A percentile compares a stretch with the other conserved stretches of the same genome.
Conservation (phyloP, 176 grass and related monocot genomes). For the Otatea glauca region DNA sequence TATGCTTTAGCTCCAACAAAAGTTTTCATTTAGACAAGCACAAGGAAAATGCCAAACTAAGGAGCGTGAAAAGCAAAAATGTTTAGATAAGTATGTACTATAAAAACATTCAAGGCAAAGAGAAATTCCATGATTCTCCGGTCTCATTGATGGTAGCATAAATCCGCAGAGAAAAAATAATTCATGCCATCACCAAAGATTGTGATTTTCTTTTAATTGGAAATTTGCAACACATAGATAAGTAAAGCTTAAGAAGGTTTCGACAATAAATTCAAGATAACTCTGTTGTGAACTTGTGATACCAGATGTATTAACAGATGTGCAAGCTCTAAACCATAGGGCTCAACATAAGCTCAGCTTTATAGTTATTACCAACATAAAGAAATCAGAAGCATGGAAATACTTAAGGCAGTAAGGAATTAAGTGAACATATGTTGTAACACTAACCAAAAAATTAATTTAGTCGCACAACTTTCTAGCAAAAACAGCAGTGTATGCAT, state of each 20-base stretch:
- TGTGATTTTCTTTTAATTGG: not conserved
- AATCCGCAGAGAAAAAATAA: not conserved
- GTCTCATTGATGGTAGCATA: not conserved
- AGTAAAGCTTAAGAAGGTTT: not conserved
- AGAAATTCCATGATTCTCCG: not conserved
- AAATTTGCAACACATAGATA: not conserved
- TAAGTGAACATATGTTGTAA: conserved; percentile 4
- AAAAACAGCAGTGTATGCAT: not conserved
- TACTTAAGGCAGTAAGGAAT: not conserved
- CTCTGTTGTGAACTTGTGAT: not conserved
- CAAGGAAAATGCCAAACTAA: conserved; percentile 26
- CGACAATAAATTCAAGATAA: not conserved
- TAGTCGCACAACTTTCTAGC: not conserved
- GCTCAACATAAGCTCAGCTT: not conserved
- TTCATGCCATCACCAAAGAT: not conserved
- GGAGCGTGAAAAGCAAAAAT: not conserved
- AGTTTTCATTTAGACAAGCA: not conserved
- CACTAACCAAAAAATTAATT: not conserved
- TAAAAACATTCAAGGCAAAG: not conserved
- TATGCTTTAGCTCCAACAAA: conserved; percentile 17
- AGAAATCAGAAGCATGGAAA: not conserved
- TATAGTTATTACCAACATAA: conserved; percentile 1
- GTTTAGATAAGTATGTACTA: not conserved
- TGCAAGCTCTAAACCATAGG: not conserved
- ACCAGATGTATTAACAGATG: not conserved